Evolutionary conservation across 768 basidiomycete genomes (phyloP).

Genomic region (Lyophyllum semitale): DNA sequence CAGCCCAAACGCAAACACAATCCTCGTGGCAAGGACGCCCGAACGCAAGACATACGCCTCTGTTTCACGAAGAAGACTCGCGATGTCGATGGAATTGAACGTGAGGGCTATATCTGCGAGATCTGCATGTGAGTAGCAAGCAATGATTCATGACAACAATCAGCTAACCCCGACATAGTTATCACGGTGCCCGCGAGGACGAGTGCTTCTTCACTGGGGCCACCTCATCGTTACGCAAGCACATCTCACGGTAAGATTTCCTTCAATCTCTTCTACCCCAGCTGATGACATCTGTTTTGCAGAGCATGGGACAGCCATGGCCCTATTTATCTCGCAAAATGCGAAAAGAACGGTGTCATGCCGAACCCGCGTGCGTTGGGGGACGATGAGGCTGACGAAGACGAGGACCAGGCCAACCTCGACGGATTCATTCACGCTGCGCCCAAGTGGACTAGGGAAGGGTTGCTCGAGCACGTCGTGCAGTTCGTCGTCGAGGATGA

Average conservation of each 20-base stretch:
- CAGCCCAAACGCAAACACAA: constrained; percentile 3
- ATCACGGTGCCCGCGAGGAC: background rate
- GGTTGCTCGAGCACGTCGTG: constrained; percentile 11
- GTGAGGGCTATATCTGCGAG: constrained; percentile 1
- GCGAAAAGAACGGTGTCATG: too few relatives aligned
- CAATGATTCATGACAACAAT: background rate
- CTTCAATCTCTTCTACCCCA: background rate
- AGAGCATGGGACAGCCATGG: too few relatives aligned
- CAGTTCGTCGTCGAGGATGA: too few relatives aligned
- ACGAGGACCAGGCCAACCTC: constrained; percentile 8
- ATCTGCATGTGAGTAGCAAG: constrained; percentile 3
- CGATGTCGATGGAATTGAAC: background rate
- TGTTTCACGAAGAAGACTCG: background rate
- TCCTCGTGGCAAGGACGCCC: constrained; percentile 5
- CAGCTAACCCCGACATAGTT: background rate
- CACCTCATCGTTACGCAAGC: background rate
- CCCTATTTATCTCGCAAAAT: too few relatives aligned
- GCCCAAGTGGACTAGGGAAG: constrained; percentile 11
- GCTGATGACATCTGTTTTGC: too few relatives aligned
- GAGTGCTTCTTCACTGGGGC: constrained; percentile 3
- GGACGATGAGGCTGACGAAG: too few relatives aligned
- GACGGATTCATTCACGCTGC: constrained; percentile 6
- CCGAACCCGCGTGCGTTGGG: too few relatives aligned
- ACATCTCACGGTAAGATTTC: constrained; percentile 7
- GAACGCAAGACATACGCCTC: constrained; percentile 7